A percentile compares a stretch with the other conserved stretches of the same genome.
Evolutionary conservation across 2,329 filamentous ascomycete species (phyloP).

Genomic region (Coleophoma crateriformis): DNA sequence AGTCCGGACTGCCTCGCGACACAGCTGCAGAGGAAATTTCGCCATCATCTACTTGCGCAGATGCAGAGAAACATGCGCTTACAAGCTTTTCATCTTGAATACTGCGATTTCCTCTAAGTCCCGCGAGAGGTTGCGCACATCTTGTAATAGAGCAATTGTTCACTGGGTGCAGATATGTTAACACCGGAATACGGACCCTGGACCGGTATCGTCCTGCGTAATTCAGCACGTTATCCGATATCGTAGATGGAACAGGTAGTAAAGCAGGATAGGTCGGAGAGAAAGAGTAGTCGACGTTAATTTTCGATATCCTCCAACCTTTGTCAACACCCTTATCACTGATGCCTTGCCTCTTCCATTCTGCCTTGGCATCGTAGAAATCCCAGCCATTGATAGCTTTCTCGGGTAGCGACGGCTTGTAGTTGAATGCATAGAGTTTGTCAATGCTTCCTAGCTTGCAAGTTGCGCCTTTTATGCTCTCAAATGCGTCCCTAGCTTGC

Average conservation of each 20-base stretch:
- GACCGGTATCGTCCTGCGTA: conserved; percentile 90
- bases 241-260: conserved; percentile 77
- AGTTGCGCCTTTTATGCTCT: conserved; percentile 74
- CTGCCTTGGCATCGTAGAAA: conserved; percentile 77
- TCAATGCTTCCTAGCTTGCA: conserved; percentile 80
- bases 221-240: conserved; percentile 96
- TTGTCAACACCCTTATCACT: conserved; percentile 61
- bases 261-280: conserved; percentile 88
- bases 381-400: conserved; percentile 73
- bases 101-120: conserved; percentile 80
- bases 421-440: conserved; percentile 86
- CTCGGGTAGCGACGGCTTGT: conserved; percentile 70
- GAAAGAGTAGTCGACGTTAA: conserved; percentile 87
- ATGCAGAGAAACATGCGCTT: conserved; percentile 82
- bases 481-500: conserved; percentile 77
- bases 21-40: conserved; percentile 17
- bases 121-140: conserved; percentile 87
- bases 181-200: conserved; percentile 76
- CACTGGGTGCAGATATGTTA: conserved; percentile 92
- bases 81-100: conserved; percentile 95
- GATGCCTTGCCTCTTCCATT: conserved; percentile 85
- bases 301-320: conserved; percentile 79
- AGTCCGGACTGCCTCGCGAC: conserved; percentile 32
- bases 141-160: conserved; percentile 97
- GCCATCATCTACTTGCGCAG: conserved; percentile 15